These are phyloP conservation scores for Suillus subluteus DNA, from an alignment of 768 basidiomycete species.

Conservation along the genomic window DNA sequence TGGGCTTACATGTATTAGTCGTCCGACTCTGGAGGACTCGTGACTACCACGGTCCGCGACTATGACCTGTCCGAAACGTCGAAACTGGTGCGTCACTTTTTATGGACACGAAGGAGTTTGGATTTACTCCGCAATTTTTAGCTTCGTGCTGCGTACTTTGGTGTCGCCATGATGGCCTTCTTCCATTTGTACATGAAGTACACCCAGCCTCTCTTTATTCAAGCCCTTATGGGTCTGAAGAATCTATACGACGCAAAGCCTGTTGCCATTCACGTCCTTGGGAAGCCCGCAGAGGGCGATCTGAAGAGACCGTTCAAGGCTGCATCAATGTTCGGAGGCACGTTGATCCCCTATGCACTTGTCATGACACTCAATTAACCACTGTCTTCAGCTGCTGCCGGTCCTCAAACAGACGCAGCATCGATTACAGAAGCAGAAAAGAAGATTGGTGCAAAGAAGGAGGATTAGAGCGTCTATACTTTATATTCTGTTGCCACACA, in stretches of 20 bases:
- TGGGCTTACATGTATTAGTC: constrained; percentile 41
- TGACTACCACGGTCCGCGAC: constrained; percentile 91
- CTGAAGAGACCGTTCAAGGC: constrained; percentile 89
- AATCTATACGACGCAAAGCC: constrained; percentile 84
- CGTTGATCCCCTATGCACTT: constrained; percentile 23
- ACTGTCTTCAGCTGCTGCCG: constrained; percentile 46
- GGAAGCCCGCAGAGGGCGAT: constrained; percentile 80
- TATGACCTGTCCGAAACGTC: constrained; percentile 91
- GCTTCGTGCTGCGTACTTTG: constrained; percentile 71
- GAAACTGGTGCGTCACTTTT: constrained; percentile 61
- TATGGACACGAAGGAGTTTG: not conserved
- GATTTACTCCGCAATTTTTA: constrained; percentile 23
- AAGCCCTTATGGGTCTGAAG: constrained; percentile 95
- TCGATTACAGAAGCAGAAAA: constrained; percentile 90
- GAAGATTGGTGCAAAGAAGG: constrained; percentile 79
- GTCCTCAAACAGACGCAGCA: constrained; percentile 85
- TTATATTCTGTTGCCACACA: not conserved
- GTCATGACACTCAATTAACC: constrained; percentile 4
- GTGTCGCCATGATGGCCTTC: constrained; percentile 87
- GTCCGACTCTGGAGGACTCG: constrained; percentile 69
- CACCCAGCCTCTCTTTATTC: constrained; percentile 96
- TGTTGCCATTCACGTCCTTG: constrained; percentile 80
- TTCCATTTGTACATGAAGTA: constrained; percentile 95
- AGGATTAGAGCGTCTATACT: constrained; percentile 49
- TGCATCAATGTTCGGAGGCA: constrained; percentile 73